Conservation (phyloP, 2,329 filamentous ascomycete species). For the Fusarium sp. region DNA sequence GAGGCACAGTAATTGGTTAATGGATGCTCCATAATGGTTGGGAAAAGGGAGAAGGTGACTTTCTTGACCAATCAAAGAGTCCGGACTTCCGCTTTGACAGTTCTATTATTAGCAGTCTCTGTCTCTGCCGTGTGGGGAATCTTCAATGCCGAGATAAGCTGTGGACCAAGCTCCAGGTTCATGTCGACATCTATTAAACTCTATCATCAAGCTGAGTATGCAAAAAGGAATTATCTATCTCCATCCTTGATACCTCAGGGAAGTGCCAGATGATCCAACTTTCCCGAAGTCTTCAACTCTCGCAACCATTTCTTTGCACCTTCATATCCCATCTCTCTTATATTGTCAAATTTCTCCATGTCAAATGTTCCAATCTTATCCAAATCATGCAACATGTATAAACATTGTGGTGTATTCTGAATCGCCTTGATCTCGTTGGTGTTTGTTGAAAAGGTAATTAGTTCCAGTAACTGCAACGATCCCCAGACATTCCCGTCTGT, state of each 20-base stretch:
- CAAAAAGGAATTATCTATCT: background rate
- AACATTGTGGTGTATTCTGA: background rate
- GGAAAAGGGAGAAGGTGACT: background rate
- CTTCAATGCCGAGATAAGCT: background rate
- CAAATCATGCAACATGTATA: background rate
- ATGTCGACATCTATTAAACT: background rate
- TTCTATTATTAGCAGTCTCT: background rate
- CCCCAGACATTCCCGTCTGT: background rate
- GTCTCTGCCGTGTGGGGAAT: background rate
- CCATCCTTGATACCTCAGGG: background rate
- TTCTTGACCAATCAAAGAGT: background rate
- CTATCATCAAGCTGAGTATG: background rate
- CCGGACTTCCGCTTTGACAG: background rate
- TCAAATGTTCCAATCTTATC: background rate
- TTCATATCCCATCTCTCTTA: background rate
- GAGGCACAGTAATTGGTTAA: background rate
- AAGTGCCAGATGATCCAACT: background rate
- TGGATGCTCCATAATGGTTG: background rate
- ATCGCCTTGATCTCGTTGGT: background rate
- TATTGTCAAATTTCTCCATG: background rate
- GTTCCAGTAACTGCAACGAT: background rate
- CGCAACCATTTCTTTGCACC: background rate
- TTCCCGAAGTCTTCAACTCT: background rate
- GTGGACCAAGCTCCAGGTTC: conserved; percentile 4
- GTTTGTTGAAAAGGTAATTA: background rate